phyloP scores from a whole-genome alignment of 345 rosid species.

The Aurinia saxatilis region DNA sequence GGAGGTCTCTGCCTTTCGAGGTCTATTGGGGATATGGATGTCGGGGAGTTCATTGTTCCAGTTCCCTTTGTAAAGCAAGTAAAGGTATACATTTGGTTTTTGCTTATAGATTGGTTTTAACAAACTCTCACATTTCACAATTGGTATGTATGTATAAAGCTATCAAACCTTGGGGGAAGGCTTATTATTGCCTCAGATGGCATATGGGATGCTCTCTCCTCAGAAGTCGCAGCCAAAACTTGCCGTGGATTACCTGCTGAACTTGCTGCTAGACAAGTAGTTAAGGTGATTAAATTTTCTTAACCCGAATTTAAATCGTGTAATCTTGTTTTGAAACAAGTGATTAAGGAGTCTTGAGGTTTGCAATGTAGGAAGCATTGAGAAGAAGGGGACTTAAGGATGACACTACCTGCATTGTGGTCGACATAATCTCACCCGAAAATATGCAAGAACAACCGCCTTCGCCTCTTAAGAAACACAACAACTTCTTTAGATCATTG shows the following conservation, averaged over 20 bases:
- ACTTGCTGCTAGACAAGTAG: conserved; percentile 87
- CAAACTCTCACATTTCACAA: conserved; percentile 1
- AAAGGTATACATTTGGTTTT: conserved; percentile 36
- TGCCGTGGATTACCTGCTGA: conserved; percentile 82
- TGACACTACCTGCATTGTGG: conserved; percentile 88
- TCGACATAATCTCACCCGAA: conserved; percentile 79
- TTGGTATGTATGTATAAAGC: conserved; percentile 30
- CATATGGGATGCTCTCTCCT: conserved; percentile 83
- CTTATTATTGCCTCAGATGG: conserved; percentile 94
- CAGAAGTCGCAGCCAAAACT: conserved; percentile 63
- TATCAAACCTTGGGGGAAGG: conserved; percentile 79
- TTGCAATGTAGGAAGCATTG: conserved; percentile 63
- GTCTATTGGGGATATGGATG: conserved; percentile 93
- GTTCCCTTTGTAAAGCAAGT: conserved; percentile 91
- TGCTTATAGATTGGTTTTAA: background rate
- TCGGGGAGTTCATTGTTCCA: conserved; percentile 90
- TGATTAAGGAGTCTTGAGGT: background rate
- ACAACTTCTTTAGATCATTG: conserved; percentile 48
- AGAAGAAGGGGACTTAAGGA: conserved; percentile 79
- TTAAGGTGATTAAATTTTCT: conserved; percentile 48
- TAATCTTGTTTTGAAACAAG: background rate
- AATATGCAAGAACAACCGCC: conserved; percentile 33
- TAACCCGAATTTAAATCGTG: background rate
- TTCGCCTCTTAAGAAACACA: conserved; percentile 45
- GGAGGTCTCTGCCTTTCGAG: conserved; percentile 93